phyloP scores from a whole-genome alignment of 2,329 filamentous ascomycete genomes.

The Teratosphaeriaceae sp. region DNA sequence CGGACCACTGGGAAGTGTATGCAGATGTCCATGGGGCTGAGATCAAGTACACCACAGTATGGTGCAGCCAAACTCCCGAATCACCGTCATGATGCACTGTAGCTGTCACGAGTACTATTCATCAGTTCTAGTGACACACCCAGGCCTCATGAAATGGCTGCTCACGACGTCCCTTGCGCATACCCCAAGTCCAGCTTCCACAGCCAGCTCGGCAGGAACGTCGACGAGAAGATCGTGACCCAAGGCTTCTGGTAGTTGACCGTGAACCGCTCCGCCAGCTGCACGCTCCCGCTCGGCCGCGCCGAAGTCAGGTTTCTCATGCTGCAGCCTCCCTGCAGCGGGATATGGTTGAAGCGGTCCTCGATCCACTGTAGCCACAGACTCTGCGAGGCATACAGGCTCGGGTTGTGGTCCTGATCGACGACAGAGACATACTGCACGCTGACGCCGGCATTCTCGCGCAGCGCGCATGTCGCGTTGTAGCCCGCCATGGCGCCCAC shows the following conservation, averaged over 20 bases:
- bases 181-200: neutral
- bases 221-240: neutral
- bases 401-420: conserved; percentile 1
- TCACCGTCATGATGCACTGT: too few species aligned
- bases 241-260: neutral
- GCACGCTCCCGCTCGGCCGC: neutral
- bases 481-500: neutral
- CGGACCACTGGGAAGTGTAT: too few species aligned
- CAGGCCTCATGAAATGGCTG: too few species aligned
- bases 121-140: too few species aligned
- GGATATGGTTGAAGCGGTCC: neutral
- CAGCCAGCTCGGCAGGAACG: neutral
- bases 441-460: neutral
- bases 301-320: neutral
- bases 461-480: neutral
- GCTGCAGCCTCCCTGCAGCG: neutral
- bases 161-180: neutral
- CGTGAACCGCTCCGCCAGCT: neutral
- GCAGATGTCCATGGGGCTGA: too few species aligned
- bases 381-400: neutral
- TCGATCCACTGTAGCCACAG: neutral
- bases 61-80: too few species aligned
- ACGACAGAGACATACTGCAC: neutral
- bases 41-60: too few species aligned
- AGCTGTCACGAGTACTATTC: too few species aligned